Percentiles rank a stretch among this genome's conserved stretches.
Conservation (phyloP, 768 basidiomycete genomes). For the Pisolithus albus region DNA sequence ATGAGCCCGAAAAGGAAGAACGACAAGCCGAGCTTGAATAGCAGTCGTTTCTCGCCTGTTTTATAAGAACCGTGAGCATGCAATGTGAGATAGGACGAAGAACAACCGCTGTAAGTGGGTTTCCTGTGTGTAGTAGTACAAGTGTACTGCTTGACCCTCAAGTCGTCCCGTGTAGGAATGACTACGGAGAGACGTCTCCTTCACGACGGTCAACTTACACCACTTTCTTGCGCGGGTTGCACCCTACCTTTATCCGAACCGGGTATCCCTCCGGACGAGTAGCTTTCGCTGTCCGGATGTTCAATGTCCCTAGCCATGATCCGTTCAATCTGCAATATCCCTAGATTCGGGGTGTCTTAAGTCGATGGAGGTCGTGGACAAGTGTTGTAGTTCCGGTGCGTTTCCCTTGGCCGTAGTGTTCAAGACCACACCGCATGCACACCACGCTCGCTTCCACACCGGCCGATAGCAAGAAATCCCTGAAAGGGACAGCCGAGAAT, state of each 20-base stretch:
- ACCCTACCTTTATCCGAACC: constrained; percentile 18
- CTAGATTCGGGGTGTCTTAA: background rate
- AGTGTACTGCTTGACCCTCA: constrained; percentile 1
- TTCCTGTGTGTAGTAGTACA: background rate
- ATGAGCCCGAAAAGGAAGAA: constrained; percentile 92
- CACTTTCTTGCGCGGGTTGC: constrained; percentile 5
- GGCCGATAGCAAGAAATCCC: background rate
- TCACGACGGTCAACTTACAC: constrained; percentile 23
- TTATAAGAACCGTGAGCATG: constrained; percentile 11
- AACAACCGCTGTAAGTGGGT: constrained; percentile 17
- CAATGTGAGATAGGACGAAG: background rate
- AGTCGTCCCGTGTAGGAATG: constrained; percentile 1
- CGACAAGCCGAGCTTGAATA: constrained; percentile 43
- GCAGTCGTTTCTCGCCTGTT: constrained; percentile 20
- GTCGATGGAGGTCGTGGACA: constrained; percentile 3
- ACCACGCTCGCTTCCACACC: background rate
- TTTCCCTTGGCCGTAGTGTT: constrained; percentile 1
- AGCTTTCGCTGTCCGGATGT: constrained; percentile 6
- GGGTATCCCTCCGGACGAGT: constrained; percentile 7
- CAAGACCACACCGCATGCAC: background rate
- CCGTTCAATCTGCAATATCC: constrained; percentile 7
- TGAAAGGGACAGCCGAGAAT: no score
- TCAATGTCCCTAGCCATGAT: background rate
- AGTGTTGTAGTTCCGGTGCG: constrained; percentile 14
- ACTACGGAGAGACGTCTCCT: constrained; percentile 10